Evolutionary conservation across 768 basidiomycete species (phyloP).

Genomic region (Boletus edulis): DNA sequence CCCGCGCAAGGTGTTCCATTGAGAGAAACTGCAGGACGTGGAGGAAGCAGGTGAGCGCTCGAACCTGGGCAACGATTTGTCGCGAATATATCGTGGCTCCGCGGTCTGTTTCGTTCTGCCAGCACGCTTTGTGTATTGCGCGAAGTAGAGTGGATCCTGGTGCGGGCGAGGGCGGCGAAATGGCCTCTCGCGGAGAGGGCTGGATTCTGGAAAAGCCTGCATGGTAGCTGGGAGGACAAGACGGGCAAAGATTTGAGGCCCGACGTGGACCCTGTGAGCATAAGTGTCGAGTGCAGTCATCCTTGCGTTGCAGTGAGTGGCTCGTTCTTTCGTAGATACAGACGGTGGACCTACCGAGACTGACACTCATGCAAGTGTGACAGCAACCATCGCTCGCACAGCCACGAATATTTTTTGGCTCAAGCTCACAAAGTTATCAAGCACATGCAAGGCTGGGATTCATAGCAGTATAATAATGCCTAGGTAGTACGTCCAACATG

Average conservation of each 20-base stretch:
- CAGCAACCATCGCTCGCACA: not conserved
- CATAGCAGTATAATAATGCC: slow-evolving; percentile 45
- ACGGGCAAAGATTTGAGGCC: slow-evolving; percentile 51
- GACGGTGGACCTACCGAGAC: slow-evolving; percentile 42
- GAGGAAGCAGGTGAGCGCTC: not conserved
- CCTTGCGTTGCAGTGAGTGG: slow-evolving; percentile 37
- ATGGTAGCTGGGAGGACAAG: slow-evolving; percentile 29
- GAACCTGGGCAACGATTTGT: not conserved
- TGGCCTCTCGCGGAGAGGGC: slow-evolving; percentile 6
- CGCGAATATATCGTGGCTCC: not conserved
- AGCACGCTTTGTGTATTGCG: not conserved
- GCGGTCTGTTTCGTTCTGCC: slow-evolving; percentile 1
- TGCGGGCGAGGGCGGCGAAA: slow-evolving; percentile 4
- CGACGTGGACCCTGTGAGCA: slow-evolving; percentile 82
- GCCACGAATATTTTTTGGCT: not conserved
- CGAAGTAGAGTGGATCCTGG: slow-evolving; percentile 2
- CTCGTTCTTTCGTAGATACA: not conserved
- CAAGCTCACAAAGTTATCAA: slow-evolving; percentile 13
- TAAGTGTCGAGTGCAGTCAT: slow-evolving; percentile 73
- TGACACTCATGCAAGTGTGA: slow-evolving; percentile 27
- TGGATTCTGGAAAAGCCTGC: slow-evolving; percentile 23
- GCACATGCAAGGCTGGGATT: too few species aligned
- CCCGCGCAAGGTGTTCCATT: not conserved
- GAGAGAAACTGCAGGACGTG: not conserved
- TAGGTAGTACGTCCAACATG: slow-evolving; percentile 37